Evolutionary conservation across 1,284 basidiomycete species (phyloP).

Genomic region (Ustilago esculenta): DNA sequence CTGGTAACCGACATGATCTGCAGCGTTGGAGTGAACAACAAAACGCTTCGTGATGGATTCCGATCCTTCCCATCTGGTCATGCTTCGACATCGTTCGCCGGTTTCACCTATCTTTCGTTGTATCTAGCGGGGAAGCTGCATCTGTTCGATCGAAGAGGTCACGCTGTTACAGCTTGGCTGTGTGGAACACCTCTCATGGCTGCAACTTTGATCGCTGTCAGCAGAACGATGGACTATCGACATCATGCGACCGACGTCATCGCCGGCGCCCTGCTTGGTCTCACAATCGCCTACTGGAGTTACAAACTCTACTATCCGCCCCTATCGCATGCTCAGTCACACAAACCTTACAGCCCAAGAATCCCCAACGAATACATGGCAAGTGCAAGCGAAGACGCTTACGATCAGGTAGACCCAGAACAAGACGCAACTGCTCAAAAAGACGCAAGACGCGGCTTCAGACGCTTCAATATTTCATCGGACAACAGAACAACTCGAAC

Average conservation of each 20-base stretch:
- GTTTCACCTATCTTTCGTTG: slow-evolving; percentile 86
- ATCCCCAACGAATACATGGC: slow-evolving; percentile 36
- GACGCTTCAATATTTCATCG: slow-evolving; percentile 5
- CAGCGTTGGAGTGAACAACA: slow-evolving; percentile 69
- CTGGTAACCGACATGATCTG: slow-evolving; percentile 82
- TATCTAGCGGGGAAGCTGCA: slow-evolving; percentile 83
- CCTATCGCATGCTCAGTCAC: slow-evolving; percentile 34
- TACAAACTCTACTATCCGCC: slow-evolving; percentile 57
- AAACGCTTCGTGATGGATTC: slow-evolving; percentile 73
- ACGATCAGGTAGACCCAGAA: not conserved
- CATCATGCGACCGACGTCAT: slow-evolving; percentile 74
- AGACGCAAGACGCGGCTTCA: not conserved
- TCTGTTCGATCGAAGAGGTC: slow-evolving; percentile 82
- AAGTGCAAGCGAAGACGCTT: slow-evolving; percentile 3
- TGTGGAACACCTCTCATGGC: slow-evolving; percentile 79
- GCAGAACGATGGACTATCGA: slow-evolving; percentile 68
- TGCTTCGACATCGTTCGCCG: slow-evolving; percentile 89
- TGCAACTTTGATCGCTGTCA: slow-evolving; percentile 84
- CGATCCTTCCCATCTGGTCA: slow-evolving; percentile 94
- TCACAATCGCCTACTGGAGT: slow-evolving; percentile 73
- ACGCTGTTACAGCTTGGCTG: slow-evolving; percentile 87
- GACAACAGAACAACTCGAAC: too few relatives aligned
- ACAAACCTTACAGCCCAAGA: slow-evolving; percentile 52
- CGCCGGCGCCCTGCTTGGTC: slow-evolving; percentile 80
- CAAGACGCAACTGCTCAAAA: not conserved